Evolutionary conservation across 2,329 filamentous ascomycete species (phyloP).

Genomic region (Penicillium brevicompactum): DNA sequence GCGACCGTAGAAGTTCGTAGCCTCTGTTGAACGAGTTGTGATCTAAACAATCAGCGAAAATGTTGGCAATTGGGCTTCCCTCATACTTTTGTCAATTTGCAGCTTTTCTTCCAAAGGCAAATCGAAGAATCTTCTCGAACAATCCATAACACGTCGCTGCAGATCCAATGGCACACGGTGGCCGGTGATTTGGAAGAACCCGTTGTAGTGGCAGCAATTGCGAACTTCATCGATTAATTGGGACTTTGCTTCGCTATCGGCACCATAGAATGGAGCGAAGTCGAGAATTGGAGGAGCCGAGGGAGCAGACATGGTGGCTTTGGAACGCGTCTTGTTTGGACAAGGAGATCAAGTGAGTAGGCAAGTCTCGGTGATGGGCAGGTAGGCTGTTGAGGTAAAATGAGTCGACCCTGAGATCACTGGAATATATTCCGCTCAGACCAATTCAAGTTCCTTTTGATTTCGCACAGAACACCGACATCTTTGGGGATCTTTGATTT

Average conservation of each 20-base stretch:
- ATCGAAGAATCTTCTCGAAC: constrained; percentile 45
- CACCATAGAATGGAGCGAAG: constrained; percentile 36
- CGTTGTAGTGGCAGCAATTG: constrained; percentile 34
- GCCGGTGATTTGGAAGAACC: constrained; percentile 51
- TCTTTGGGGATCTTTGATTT: neutral
- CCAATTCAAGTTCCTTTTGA: neutral
- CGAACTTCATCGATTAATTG: constrained; percentile 29
- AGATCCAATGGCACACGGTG: constrained; percentile 43
- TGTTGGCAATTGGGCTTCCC: neutral
- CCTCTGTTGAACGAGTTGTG: constrained; percentile 46
- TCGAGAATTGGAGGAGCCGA: constrained; percentile 37
- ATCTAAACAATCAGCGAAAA: constrained; percentile 23
- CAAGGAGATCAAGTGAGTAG: neutral
- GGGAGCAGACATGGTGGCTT: constrained; percentile 20
- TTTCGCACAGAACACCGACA: constrained; percentile 28
- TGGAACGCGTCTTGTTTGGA: neutral
- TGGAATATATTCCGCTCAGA: constrained; percentile 12
- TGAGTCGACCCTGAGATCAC: constrained; percentile 13
- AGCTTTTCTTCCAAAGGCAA: constrained; percentile 47
- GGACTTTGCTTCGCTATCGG: constrained; percentile 30
- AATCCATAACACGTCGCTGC: constrained; percentile 41
- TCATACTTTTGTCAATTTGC: constrained; percentile 35
- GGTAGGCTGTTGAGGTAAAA: constrained; percentile 8
- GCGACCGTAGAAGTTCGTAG: constrained; percentile 46
- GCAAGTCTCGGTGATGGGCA: constrained; percentile 14